Percentiles rank a stretch among this genome's conserved stretches.
These are phyloP conservation scores for Cryptomeria japonica DNA, from an alignment of 75 land plant species.

Conservation along the genomic window DNA sequence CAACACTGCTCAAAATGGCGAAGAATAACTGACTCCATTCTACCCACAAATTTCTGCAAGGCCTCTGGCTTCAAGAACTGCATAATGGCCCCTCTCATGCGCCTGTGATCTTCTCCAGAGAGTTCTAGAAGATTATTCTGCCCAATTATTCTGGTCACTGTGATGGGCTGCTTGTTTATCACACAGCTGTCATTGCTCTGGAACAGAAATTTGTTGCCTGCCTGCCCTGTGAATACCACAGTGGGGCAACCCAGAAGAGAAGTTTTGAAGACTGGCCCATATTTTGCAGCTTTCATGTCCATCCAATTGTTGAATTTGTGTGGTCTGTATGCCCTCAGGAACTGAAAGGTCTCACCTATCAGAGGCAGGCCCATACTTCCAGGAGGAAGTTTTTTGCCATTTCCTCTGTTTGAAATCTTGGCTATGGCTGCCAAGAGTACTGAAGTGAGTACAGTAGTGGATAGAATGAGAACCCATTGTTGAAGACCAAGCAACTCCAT, in stretches of 20 bases:
- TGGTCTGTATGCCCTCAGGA: conserved; percentile 20
- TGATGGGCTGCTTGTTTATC: conserved; percentile 13
- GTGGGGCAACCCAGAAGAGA: conserved; percentile 13
- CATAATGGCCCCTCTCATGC: conserved; percentile 4
- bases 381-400: conserved; percentile 35
- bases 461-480: background rate
- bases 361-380: conserved; percentile 57
- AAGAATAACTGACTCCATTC: background rate
- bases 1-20: background rate
- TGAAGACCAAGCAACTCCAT: background rate
- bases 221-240: conserved; percentile 10
- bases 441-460: background rate
- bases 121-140: background rate
- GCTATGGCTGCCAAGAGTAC: background rate
- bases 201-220: conserved; percentile 1
- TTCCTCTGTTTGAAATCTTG: background rate
- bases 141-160: conserved; percentile 1
- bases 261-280: conserved; percentile 17
- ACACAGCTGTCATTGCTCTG: background rate
- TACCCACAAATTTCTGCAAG: conserved; percentile 9
- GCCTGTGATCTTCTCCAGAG: conserved; percentile 2
- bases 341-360: conserved; percentile 51
- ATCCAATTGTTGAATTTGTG: conserved; percentile 6
- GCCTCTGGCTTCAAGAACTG: conserved; percentile 24
- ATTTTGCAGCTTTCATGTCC: background rate